These are phyloP conservation scores for Dactylorhiza incarnata DNA, from an alignment of 106 monocot species.

Conservation along the genomic window DNA sequence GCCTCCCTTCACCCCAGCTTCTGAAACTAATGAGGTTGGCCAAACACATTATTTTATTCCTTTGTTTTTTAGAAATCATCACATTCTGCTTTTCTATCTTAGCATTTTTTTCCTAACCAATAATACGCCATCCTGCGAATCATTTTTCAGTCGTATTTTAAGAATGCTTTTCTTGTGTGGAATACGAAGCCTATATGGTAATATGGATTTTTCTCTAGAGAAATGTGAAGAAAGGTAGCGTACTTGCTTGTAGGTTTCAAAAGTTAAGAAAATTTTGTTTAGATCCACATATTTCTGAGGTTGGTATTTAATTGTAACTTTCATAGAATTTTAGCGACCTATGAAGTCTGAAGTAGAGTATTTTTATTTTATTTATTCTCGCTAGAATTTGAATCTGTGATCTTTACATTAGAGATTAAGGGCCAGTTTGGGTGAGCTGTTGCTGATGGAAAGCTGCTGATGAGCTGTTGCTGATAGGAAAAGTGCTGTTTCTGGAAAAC, in stretches of 20 bases:
- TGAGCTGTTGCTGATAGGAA: too few relatives aligned
- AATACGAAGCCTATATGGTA: background rate
- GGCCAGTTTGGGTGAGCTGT: too few relatives aligned
- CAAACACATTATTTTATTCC: background rate
- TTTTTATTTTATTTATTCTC: too few relatives aligned
- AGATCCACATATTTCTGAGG: background rate
- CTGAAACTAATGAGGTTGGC: slow-evolving; percentile 90
- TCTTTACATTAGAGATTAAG: too few relatives aligned
- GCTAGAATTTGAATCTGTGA: too few relatives aligned
- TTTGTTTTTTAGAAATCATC: slow-evolving; percentile 2
- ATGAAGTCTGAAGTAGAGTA: too few relatives aligned
- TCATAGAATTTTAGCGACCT: background rate
- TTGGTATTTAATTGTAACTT: background rate
- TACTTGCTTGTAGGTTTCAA: background rate
- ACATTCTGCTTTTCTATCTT: background rate
- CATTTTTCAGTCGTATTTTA: background rate
- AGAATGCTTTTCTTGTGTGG: background rate
- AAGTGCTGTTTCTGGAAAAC: too few relatives aligned
- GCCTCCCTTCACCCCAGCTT: slow-evolving; percentile 67
- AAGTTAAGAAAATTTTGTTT: background rate
- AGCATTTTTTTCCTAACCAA: background rate
- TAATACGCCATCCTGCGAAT: background rate
- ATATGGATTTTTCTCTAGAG: background rate
- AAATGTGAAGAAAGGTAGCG: background rate
- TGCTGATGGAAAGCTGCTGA: too few relatives aligned